Evolutionary conservation across 345 rosid species (phyloP).

Genomic region (Pseudoturritis turrita): DNA sequence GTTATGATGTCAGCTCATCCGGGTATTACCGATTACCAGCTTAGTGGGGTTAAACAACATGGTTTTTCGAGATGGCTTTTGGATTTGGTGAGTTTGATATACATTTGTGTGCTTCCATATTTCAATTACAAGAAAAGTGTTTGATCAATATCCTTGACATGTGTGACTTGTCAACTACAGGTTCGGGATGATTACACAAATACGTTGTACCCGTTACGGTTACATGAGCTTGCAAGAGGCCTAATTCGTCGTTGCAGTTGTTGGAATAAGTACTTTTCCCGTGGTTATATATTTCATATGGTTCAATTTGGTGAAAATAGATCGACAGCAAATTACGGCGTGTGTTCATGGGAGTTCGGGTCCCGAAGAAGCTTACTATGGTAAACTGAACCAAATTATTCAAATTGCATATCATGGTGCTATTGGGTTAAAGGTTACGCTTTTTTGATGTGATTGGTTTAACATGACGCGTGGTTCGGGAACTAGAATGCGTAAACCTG

Average conservation of each 20-base stretch:
- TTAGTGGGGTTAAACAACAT: too few species aligned
- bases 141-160: too few species aligned
- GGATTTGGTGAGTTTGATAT: too few species aligned
- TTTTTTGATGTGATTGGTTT: too few species aligned
- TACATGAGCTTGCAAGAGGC: not conserved
- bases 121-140: too few species aligned
- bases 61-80: too few species aligned
- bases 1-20: too few species aligned
- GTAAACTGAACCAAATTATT: not conserved
- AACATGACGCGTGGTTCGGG: not conserved
- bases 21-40: too few species aligned
- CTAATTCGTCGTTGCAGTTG: not conserved
- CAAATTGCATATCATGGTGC: not conserved
- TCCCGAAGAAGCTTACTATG: not conserved
- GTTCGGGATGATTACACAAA: not conserved
- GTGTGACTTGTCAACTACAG: not conserved
- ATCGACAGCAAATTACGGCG: not conserved
- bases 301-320: not conserved
- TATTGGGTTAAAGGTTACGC: not conserved
- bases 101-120: too few species aligned
- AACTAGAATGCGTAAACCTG: too few species aligned
- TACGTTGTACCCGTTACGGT: not conserved
- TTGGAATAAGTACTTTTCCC: not conserved
- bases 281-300: not conserved
- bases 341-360: not conserved